Conservation (phyloP, 2,329 filamentous ascomycete genomes). For the Fusarium sp. region DNA sequence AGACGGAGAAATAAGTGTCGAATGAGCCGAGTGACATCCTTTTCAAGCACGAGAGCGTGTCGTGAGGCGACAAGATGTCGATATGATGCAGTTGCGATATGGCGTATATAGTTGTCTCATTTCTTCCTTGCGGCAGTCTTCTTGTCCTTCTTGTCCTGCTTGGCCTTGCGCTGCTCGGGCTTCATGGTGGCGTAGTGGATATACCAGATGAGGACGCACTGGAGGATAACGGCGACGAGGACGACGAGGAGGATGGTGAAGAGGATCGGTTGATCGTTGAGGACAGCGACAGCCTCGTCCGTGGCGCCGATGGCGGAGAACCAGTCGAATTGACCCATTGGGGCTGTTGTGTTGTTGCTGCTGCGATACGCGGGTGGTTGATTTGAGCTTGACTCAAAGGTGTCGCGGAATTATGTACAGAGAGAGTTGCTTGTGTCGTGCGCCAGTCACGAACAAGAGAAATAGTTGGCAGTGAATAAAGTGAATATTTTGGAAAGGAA, state of each 20-base stretch:
- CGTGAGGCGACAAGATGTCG: not conserved
- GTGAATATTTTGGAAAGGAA: slow-evolving; percentile 5
- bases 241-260: slow-evolving; percentile 69
- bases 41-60: not conserved
- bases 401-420: slow-evolving; percentile 14
- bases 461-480: slow-evolving; percentile 8
- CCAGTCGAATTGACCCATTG: slow-evolving; percentile 68
- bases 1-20: not conserved
- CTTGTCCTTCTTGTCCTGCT: slow-evolving; percentile 57
- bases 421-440: slow-evolving; percentile 26
- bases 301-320: slow-evolving; percentile 69
- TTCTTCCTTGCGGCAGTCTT: slow-evolving; percentile 50
- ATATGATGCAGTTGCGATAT: not conserved
- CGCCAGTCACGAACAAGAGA: slow-evolving; percentile 43
- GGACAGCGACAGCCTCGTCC: slow-evolving; percentile 66
- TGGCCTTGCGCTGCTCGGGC: slow-evolving; percentile 69
- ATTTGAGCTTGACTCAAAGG: not conserved
- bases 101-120: not conserved
- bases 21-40: not conserved
- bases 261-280: slow-evolving; percentile 71
- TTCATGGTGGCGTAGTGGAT: slow-evolving; percentile 71
- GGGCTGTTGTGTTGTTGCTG: not conserved
- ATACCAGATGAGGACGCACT: slow-evolving; percentile 65
- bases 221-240: slow-evolving; percentile 60
- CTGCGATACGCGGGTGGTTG: not conserved